Conservation (phyloP, 1,139 yeast genomes). For the Meyerozyma carpophila region DNA sequence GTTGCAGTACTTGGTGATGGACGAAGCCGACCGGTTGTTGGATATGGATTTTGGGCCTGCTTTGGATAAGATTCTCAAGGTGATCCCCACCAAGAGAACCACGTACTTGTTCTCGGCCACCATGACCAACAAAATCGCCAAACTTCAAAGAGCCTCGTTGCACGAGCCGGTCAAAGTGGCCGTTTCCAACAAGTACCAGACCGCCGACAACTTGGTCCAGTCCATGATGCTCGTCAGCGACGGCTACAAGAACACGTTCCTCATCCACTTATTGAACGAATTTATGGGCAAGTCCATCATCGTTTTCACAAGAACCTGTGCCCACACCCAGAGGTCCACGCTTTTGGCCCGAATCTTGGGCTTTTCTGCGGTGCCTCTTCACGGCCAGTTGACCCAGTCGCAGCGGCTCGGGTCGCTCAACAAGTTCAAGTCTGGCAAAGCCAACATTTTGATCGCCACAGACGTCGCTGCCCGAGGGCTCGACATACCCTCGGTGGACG, state of each 20-base stretch:
- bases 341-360: constrained; percentile 76
- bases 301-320: constrained; percentile 90
- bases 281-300: constrained; percentile 81
- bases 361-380: constrained; percentile 86
- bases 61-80: constrained; percentile 74
- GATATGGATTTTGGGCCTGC: constrained; percentile 98
- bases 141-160: constrained; percentile 88
- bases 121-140: constrained; percentile 91
- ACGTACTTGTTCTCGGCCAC: constrained; percentile 94
- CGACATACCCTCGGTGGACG: constrained; percentile 92
- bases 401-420: constrained; percentile 91
- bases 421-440: constrained; percentile 81
- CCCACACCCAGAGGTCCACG: constrained; percentile 89
- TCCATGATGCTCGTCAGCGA: constrained; percentile 88
- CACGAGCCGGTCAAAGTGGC: constrained; percentile 87
- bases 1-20: constrained; percentile 83
- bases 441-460: constrained; percentile 85
- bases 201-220: constrained; percentile 89
- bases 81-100: constrained; percentile 80
- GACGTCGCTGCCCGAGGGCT: constrained; percentile 98
- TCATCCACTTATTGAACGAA: constrained; percentile 79
- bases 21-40: constrained; percentile 92
- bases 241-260: constrained; percentile 84
- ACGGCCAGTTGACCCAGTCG: constrained; percentile 89
- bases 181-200: constrained; percentile 81